These are phyloP conservation scores for Aspergillus taichungensis DNA, from an alignment of 495 filamentous ascomycete genomes.

Conservation along the genomic window DNA sequence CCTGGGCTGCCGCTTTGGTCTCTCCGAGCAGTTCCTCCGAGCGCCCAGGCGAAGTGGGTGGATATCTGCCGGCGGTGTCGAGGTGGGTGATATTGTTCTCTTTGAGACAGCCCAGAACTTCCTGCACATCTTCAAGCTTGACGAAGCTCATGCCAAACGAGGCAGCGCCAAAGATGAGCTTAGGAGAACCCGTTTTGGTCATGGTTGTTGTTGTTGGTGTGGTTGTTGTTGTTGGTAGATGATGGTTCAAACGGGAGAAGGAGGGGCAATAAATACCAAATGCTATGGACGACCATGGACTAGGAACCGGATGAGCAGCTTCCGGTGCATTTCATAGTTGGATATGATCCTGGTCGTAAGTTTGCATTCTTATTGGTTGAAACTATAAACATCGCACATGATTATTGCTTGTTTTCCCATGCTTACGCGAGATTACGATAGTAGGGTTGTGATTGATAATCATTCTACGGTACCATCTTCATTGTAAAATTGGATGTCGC, in stretches of 20 bases:
- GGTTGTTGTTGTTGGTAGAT: not conserved
- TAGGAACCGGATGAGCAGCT: not conserved
- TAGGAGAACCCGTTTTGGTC: slow-evolving; percentile 6
- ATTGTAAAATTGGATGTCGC: no score
- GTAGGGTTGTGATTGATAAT: not conserved
- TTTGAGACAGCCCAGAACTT: slow-evolving; percentile 17
- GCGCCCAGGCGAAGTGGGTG: slow-evolving; percentile 29
- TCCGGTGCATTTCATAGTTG: no score
- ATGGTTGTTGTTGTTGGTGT: not conserved
- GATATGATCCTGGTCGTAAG: not conserved
- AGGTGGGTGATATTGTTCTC: slow-evolving; percentile 24
- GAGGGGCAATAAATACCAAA: slow-evolving; percentile 1
- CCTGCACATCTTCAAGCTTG: slow-evolving; percentile 12
- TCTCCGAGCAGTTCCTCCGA: slow-evolving; percentile 38
- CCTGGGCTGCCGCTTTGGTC: slow-evolving; percentile 11
- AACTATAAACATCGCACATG: not conserved
- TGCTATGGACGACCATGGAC: not conserved
- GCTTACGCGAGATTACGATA: not conserved
- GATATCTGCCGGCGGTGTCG: slow-evolving; percentile 39
- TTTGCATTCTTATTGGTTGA: not conserved
- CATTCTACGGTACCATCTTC: not conserved
- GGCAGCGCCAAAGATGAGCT: slow-evolving; percentile 28
- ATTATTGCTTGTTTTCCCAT: not conserved
- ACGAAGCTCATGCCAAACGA: slow-evolving; percentile 22
- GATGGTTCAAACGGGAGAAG: not conserved